Base-by-base conservation (phyloP, 2,329 filamentous ascomycete genomes). In the Claviceps sp. region DNA sequence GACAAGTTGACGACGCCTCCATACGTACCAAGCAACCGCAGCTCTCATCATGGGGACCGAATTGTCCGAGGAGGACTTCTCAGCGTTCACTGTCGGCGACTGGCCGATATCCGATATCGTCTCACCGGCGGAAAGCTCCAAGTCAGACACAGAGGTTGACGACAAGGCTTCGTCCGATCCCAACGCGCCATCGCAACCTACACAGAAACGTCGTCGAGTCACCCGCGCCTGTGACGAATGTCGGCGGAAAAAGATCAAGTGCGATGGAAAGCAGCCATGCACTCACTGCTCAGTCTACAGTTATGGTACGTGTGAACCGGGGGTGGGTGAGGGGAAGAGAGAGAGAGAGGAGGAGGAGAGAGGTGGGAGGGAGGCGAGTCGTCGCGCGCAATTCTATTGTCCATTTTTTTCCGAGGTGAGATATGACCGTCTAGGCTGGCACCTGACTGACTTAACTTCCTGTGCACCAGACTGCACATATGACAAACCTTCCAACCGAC, bases 201-300 rank as follows among this genome's bases (percentile, higher is more conserved):
- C 86, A 53, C 86, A 89, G 63, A 90, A 91, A 65, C 77, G 86
- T 55, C 76, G 86, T 51, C 77, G 87, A 62, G 86, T 91, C 45
- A 90, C 86, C 20, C 76, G 87, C 60, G 86, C 86, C 42, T 91
- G 86, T 67, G 86, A 89, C 60, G 85, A 90, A 66, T 91, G 86
- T 64, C 78, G 86, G 52, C 78, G 86, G 58, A 91, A 91, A 66
- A 91, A 91, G 68, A 91, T 91, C 62, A 91, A 90, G 65, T 91
- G 86, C 60, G 86, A 90, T 65, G 86, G 86, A 59, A 88, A 89
- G 66, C 86, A 90, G 64, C 87, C 87, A 9, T 93, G 87, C 68
- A 96, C 90, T 0, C 93, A 97, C 68, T 98, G 93, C 67, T 95
- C 90, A 11, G 89, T 97, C 48, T 98, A 98, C 68, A 96, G 89